Evolutionary conservation across 1,284 basidiomycete genomes (phyloP).

Genomic region (Cryptococcus floricola): DNA sequence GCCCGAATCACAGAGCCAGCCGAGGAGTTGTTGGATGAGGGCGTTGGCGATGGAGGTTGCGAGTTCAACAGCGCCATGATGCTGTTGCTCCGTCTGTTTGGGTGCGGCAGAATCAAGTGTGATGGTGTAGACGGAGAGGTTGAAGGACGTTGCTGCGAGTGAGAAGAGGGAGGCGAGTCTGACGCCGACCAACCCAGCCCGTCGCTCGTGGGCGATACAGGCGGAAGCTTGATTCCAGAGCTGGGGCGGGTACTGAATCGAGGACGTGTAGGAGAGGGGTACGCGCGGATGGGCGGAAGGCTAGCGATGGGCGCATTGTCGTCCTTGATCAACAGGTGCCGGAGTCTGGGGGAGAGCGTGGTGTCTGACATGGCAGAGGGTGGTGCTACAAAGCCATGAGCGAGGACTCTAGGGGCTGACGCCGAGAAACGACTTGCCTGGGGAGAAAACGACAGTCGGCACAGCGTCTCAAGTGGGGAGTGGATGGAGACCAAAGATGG

Average conservation of each 20-base stretch:
- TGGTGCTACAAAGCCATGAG: neutral
- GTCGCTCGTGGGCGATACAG: conserved; percentile 12
- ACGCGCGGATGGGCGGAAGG: conserved; percentile 2
- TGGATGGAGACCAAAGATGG: no score
- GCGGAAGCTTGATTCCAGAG: neutral
- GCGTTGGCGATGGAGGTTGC: conserved; percentile 6
- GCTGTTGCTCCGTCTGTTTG: conserved; percentile 11
- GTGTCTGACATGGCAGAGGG: conserved; percentile 11
- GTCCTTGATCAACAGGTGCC: conserved; percentile 26
- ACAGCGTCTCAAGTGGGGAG: no score
- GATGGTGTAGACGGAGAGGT: neutral
- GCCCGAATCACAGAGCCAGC: neutral
- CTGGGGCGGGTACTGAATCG: neutral
- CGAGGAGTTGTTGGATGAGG: conserved; percentile 5
- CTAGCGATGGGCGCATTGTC: conserved; percentile 12
- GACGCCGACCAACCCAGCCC: neutral
- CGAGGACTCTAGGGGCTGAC: neutral
- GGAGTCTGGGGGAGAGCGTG: conserved; percentile 16
- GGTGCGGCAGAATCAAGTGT: neutral
- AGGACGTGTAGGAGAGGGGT: neutral
- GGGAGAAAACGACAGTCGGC: no score
- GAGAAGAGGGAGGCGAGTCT: neutral
- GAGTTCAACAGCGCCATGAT: conserved; percentile 25
- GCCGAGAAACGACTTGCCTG: no score
- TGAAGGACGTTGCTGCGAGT: neutral